Evolutionary conservation across 331 rosid genomes (phyloP), one percentile per base, ranked within the genome.

Genomic region (Malus hybrid): DNA sequence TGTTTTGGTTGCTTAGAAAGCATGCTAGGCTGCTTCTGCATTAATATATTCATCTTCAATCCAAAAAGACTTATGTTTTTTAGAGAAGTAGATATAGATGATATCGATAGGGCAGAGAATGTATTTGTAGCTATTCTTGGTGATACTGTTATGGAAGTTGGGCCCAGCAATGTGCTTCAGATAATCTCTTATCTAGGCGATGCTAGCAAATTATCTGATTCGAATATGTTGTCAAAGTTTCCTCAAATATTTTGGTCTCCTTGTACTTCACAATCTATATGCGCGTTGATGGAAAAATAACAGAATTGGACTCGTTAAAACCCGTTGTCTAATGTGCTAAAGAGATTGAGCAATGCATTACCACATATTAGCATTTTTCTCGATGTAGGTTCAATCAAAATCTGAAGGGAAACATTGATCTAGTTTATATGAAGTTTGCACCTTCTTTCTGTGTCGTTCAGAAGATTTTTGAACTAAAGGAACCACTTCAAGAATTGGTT

Each of bases 161-260:
- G 89, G 70, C 72, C 88, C 44, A 32, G 60, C 56, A 86, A 86
- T 34, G 88, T 89, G 73, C 75, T 89, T 83, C 90, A 89, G 80
- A 77, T 89, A 74, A 75, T 86, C 67, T 77, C 87, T 65, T 86
- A 85, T 77, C 76, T 88, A 56, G 84, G 69, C 27, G 63, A 77
- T 65, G 71, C 87, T 65, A 67, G 59, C 61, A 75, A 78, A 34
- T 74, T 65, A 81, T 65, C 80, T 13, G 81, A 76, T 75, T 80
- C 86, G 22, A 69, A 33, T 64, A 50, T 81, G 15, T 80, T 81
- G 76, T 32, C 85, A 2, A 86, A 85, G 73, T 88, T 80, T 60
- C 89, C 89, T 73, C 81, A 72, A 52, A 44, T 86, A 46, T 84
- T 88, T 82, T 79, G 82, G 86, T 86, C 88, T 74, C 86, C 85